Conservation (phyloP, 2,329 filamentous ascomycete genomes). For the Colletotrichum falcatum region DNA sequence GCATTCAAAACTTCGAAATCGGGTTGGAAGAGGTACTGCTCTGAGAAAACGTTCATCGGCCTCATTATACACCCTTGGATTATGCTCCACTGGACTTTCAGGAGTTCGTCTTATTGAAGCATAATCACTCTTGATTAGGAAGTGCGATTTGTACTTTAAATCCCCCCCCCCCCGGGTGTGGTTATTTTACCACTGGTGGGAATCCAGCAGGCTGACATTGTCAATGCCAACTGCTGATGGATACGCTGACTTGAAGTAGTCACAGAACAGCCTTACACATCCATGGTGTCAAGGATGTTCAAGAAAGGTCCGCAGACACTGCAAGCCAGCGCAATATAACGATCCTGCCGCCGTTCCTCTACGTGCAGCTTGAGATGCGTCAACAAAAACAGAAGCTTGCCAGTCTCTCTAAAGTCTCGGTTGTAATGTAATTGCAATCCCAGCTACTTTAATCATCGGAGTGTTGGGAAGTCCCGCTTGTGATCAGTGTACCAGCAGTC, state of each 20-base stretch:
- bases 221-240: neutral
- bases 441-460: neutral
- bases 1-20: too few relatives aligned
- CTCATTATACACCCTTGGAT: too few relatives aligned
- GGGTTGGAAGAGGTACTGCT: too few relatives aligned
- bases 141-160: too few relatives aligned
- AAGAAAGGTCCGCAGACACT: neutral
- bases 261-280: accelerated
- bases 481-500: neutral
- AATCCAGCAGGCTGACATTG: too few relatives aligned
- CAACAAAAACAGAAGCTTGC: neutral
- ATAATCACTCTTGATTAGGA: neutral
- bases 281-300: neutral
- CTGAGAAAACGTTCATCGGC: too few relatives aligned
- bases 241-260: neutral
- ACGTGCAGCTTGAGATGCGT: neutral
- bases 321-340: neutral
- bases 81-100: too few relatives aligned
- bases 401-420: neutral
- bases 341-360: neutral
- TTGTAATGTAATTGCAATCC: neutral
- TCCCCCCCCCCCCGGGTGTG: too few relatives aligned
- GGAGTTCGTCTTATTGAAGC: neutral
- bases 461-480: neutral
- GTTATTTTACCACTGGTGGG: neutral